Percentiles rank a stretch among this genome's conserved stretches.
These are phyloP conservation scores for Aphanomyces astaci DNA, from an alignment of 352 stramenopile species.

Conservation along the genomic window DNA sequence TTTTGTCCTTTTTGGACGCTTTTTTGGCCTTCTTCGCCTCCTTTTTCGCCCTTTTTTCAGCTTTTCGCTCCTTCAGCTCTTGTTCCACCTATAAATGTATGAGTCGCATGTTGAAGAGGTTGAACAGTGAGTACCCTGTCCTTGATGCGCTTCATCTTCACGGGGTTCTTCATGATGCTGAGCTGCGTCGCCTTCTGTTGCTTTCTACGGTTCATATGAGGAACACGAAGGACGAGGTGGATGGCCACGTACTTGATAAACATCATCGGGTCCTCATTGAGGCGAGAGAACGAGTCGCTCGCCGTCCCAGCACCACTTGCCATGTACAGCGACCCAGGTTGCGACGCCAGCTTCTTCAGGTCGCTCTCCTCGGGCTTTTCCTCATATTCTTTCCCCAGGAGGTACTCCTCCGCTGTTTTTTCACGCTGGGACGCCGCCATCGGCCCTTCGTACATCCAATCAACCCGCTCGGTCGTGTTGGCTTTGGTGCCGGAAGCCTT, in stretches of 20 bases:
- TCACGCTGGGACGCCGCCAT: constrained; percentile 45
- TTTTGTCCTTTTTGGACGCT: constrained; percentile 32
- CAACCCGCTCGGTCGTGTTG: constrained; percentile 70
- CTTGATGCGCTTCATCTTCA: constrained; percentile 86
- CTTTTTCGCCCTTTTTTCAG: constrained; percentile 60
- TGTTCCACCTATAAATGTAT: constrained; percentile 30
- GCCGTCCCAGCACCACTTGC: constrained; percentile 42
- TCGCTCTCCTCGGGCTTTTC: constrained; percentile 36
- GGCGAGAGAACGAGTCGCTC: constrained; percentile 89
- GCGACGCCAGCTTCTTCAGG: constrained; percentile 41
- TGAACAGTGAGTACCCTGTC: constrained; percentile 36
- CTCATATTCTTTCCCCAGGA: constrained; percentile 89
- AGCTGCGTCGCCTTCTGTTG: constrained; percentile 67
- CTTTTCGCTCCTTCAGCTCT: constrained; percentile 70
- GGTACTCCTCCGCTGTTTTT: constrained; percentile 82
- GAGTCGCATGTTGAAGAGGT: neutral
- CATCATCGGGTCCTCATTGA: constrained; percentile 96
- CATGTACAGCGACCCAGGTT: constrained; percentile 61
- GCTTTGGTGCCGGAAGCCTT: constrained; percentile 65
- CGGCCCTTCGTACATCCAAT: constrained; percentile 97
- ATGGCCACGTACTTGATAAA: constrained; percentile 67
- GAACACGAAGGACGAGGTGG: neutral
- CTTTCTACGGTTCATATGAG: constrained; percentile 29
- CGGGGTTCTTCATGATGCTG: constrained; percentile 83
- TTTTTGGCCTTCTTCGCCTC: constrained; percentile 61